Percentiles rank a stretch among this genome's conserved stretches.
These are phyloP conservation scores for Penicillium janthinellum DNA, from an alignment of 2,329 filamentous ascomycete species.

Conservation along the genomic window DNA sequence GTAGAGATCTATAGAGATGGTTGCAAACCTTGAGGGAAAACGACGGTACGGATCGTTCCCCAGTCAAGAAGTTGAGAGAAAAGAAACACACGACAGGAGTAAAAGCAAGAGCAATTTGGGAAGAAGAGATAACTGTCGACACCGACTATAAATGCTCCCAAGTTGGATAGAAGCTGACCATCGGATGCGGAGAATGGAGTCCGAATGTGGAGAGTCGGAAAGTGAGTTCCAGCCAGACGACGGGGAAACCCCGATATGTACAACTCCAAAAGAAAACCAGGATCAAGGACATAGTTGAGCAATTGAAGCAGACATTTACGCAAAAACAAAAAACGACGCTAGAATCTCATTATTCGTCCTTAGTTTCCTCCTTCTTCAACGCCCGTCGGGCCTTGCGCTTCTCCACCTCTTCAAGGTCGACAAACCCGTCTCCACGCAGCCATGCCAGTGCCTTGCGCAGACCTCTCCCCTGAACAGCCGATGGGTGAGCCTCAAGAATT, in stretches of 20 bases:
- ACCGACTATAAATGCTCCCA: neutral
- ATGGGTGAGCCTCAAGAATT: constrained; percentile 72
- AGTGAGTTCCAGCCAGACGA: constrained; percentile 21
- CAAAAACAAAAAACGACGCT: neutral
- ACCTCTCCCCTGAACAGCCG: constrained; percentile 65
- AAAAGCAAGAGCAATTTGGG: neutral
- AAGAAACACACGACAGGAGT: neutral
- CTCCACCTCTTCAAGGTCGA: constrained; percentile 63
- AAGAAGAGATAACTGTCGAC: neutral
- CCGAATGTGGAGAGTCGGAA: constrained; percentile 23
- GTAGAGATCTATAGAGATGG: neutral
- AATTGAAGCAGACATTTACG: neutral
- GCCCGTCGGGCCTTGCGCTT: constrained; percentile 33
- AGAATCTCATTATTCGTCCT: constrained; percentile 8
- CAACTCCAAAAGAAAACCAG: neutral
- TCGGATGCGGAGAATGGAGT: constrained; percentile 21
- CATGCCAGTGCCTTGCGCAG: constrained; percentile 74
- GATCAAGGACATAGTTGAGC: neutral
- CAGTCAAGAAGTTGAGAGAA: neutral
- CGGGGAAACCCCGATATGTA: neutral
- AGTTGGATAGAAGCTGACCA: neutral
- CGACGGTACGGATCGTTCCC: neutral
- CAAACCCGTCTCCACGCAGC: constrained; percentile 73
- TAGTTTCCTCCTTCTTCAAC: constrained; percentile 29
- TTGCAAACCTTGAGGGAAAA: neutral